phyloP scores from a whole-genome alignment of 352 stramenopile genomes.

The Saprolegnia parasitica region DNA sequence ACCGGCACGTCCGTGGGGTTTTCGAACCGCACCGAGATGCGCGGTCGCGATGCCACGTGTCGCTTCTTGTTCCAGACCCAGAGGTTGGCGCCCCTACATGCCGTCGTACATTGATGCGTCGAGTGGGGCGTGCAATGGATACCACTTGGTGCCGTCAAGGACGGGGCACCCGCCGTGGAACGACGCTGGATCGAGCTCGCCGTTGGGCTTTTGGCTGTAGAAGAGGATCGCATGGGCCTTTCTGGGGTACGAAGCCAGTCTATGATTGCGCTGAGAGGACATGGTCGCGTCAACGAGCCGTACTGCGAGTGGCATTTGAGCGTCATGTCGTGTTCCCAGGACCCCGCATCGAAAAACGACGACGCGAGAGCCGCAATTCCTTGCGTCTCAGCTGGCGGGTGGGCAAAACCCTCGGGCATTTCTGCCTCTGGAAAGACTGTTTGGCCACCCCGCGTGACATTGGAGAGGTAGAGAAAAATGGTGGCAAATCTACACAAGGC shows the following conservation, averaged over 20 bases:
- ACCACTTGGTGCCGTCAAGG: conserved; percentile 66
- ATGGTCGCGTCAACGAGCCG: background rate
- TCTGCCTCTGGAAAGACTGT: conserved; percentile 34
- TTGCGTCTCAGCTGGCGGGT: background rate
- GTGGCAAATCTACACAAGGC: conserved; percentile 26
- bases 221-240: conserved; percentile 82
- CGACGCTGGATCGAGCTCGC: conserved; percentile 38
- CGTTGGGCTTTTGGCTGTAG: conserved; percentile 72
- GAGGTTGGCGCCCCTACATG: conserved; percentile 56
- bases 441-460: conserved; percentile 31
- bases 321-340: conserved; percentile 24
- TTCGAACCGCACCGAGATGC: conserved; percentile 54
- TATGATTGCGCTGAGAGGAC: background rate
- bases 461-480: conserved; percentile 31
- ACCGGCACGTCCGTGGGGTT: conserved; percentile 57
- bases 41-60: conserved; percentile 7
- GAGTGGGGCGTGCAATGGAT: background rate
- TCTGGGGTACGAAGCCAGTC: conserved; percentile 24
- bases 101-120: background rate
- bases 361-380: background rate
- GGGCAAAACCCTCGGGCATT: conserved; percentile 4
- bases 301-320: conserved; percentile 26
- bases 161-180: conserved; percentile 81
- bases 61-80: conserved; percentile 72
- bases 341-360: conserved; percentile 6